A percentile compares a stretch with the other conserved stretches of the same genome.
These are phyloP conservation scores for Candida quercuum DNA, from an alignment of 805 yeast genomes.

Conservation along the genomic window DNA sequence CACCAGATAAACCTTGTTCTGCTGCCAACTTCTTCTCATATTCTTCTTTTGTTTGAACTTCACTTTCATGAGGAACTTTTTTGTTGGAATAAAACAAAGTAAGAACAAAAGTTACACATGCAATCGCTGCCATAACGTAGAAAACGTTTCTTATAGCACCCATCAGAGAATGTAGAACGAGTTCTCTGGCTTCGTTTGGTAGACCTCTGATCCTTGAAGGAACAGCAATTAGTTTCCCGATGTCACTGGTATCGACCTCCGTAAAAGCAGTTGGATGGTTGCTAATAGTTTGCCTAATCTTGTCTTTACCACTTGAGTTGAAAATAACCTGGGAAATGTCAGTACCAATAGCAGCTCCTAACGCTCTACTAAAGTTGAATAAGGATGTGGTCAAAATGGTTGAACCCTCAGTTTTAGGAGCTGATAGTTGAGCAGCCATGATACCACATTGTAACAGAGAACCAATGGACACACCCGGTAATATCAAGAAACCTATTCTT, in stretches of 20 bases:
- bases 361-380: constrained; percentile 34
- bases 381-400: constrained; percentile 40
- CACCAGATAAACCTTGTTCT: too few species aligned
- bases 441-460: constrained; percentile 28
- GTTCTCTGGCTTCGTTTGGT: constrained; percentile 4
- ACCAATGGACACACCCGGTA: constrained; percentile 34
- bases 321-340: constrained; percentile 33
- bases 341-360: constrained; percentile 38
- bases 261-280: constrained; percentile 4
- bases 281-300: constrained; percentile 4
- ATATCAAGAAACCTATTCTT: constrained; percentile 32
- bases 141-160: constrained; percentile 34
- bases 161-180: constrained; percentile 26
- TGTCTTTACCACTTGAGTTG: constrained; percentile 23
- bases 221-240: constrained; percentile 1
- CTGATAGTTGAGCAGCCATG: constrained; percentile 28
- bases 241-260: background rate
- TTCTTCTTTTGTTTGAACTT: constrained; percentile 7
- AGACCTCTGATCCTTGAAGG: constrained; percentile 4
- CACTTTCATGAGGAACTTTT: constrained; percentile 31
- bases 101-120: constrained; percentile 27
- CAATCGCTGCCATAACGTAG: constrained; percentile 34
- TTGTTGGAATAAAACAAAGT: constrained; percentile 35
- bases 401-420: constrained; percentile 45
- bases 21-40: constrained; percentile 4